A percentile compares a stretch with the other conserved stretches of the same genome.
These are phyloP conservation scores for Diaporthe destruens DNA, from an alignment of 2,329 filamentous ascomycete species.

Conservation along the genomic window DNA sequence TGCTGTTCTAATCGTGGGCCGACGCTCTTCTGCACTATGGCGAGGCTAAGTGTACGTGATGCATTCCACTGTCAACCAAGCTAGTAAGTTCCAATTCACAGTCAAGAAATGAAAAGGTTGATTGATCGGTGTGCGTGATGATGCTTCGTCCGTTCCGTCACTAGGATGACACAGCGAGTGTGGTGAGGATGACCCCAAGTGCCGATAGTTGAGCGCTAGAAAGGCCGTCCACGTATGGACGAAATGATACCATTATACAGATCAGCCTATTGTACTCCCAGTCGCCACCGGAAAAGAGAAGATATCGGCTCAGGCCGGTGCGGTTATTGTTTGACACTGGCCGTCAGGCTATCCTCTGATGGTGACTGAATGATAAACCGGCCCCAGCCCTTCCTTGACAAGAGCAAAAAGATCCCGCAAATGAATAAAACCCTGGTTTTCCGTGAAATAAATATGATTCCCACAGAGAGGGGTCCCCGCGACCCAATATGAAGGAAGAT, in stretches of 20 bases:
- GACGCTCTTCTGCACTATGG: not conserved
- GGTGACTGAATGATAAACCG: not conserved
- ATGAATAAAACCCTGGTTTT: not conserved
- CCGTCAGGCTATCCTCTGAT: not conserved
- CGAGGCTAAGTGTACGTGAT: not conserved
- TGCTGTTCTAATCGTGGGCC: not conserved
- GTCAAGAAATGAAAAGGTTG: not conserved
- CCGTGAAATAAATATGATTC: not conserved
- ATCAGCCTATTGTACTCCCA: conserved; percentile 17
- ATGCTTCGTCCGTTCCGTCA: not conserved
- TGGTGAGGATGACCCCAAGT: not conserved
- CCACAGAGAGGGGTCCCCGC: not conserved
- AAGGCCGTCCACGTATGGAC: conserved; percentile 19
- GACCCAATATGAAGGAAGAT: not conserved
- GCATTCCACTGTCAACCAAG: not conserved
- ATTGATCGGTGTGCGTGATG: not conserved
- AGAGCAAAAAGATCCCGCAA: not conserved
- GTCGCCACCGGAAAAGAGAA: not conserved
- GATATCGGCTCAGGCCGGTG: not conserved
- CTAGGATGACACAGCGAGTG: not conserved
- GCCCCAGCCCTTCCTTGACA: not conserved
- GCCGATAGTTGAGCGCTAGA: conserved; percentile 14
- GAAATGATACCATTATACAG: conserved; percentile 20
- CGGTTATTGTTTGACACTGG: not conserved
- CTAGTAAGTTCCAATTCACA: not conserved